Percentiles rank a stretch among this genome's conserved stretches.
phyloP scores from a whole-genome alignment of 116 monocot genomes.

The Posidonia oceanica region DNA sequence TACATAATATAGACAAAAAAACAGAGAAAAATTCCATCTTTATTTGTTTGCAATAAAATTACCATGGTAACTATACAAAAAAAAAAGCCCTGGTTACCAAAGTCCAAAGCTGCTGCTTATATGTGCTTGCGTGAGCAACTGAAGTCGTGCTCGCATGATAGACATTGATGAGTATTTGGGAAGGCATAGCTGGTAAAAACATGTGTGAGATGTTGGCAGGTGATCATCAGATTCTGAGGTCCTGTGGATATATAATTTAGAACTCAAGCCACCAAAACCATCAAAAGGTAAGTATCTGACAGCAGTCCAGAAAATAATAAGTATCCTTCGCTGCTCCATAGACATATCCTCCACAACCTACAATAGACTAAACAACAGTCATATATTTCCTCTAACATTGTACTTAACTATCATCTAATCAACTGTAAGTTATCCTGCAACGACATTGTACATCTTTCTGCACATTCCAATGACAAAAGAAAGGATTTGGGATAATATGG shows the following conservation, averaged over 20 bases:
- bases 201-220: slow-evolving; percentile 78
- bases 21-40: no score
- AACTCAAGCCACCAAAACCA: slow-evolving; percentile 63
- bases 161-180: slow-evolving; percentile 42
- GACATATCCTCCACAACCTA: slow-evolving; percentile 69
- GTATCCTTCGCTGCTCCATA: slow-evolving; percentile 36
- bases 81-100: background rate
- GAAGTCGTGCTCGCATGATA: slow-evolving; percentile 41
- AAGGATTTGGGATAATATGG: no score
- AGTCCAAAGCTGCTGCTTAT: slow-evolving; percentile 60
- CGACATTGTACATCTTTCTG: no score
- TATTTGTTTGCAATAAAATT: no score
- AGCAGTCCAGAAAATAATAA: slow-evolving; percentile 89
- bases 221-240: slow-evolving; percentile 29
- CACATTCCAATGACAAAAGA: no score
- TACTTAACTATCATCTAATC: background rate
- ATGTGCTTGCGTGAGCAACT: slow-evolving; percentile 69
- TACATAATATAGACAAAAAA: no score
- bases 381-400: background rate
- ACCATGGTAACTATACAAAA: no score
- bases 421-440: no score
- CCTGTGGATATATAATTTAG: slow-evolving; percentile 59
- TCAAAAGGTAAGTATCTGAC: slow-evolving; percentile 62
- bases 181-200: slow-evolving; percentile 68
- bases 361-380: background rate